Percentiles rank a stretch among this genome's conserved stretches.
Conservation (phyloP, 2,329 filamentous ascomycete genomes). For the Ophiostoma novo-ulmi region DNA sequence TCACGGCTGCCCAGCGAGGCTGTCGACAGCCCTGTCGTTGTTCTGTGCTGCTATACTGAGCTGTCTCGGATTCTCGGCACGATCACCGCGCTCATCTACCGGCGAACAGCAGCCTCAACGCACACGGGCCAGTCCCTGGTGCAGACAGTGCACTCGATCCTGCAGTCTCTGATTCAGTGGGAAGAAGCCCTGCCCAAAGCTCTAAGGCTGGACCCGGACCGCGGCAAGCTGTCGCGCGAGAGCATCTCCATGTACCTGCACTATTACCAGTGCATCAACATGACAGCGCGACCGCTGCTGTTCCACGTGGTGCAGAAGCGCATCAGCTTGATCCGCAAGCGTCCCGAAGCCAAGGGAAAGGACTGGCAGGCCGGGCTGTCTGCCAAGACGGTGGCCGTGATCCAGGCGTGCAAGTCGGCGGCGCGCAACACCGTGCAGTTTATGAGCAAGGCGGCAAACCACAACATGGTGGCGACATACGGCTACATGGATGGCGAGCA, state of each 20-base stretch:
- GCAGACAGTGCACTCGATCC: constrained; percentile 47
- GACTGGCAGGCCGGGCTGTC: constrained; percentile 47
- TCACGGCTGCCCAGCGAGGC: constrained; percentile 38
- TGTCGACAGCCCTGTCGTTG: constrained; percentile 42
- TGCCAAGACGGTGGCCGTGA: constrained; percentile 45
- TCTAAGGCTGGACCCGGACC: constrained; percentile 45
- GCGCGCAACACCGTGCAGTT: constrained; percentile 46
- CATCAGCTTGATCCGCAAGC: constrained; percentile 34
- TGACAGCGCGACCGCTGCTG: constrained; percentile 50
- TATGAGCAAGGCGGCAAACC: constrained; percentile 45
- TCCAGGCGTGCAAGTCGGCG: constrained; percentile 49
- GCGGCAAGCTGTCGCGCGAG: constrained; percentile 34
- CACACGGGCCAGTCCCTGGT: constrained; percentile 39
- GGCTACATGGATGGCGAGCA: constrained; percentile 56
- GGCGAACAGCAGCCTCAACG: constrained; percentile 34
- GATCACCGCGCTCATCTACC: constrained; percentile 45
- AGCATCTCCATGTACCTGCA: constrained; percentile 45
- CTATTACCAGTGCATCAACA: constrained; percentile 55
- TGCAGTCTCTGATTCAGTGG: constrained; percentile 47
- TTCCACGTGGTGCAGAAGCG: constrained; percentile 50
- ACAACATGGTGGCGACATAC: constrained; percentile 50
- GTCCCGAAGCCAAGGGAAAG: constrained; percentile 28
- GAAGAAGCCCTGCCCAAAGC: constrained; percentile 43
- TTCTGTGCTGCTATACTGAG: constrained; percentile 48
- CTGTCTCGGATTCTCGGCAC: constrained; percentile 49